Evolutionary conservation across 2,329 filamentous ascomycete genomes (phyloP), one percentile per base, ranked within the genome.

Genomic region (Diplodia corticola): DNA sequence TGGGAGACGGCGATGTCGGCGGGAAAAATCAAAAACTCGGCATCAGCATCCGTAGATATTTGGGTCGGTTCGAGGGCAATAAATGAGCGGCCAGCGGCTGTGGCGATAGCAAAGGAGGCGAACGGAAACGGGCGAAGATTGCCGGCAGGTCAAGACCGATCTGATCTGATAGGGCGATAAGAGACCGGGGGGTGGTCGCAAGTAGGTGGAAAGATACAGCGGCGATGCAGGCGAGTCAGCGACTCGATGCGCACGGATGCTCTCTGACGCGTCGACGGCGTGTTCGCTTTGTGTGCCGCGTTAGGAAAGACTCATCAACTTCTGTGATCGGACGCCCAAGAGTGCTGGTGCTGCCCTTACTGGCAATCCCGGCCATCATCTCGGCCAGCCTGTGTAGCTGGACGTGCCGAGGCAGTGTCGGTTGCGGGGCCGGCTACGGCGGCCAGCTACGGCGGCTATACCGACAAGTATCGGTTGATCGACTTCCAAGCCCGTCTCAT

Each of bases 131-230:
- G 44, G 57, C 57, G 57, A 48, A 49, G 57, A 61, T 61, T 61
- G 37, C 44, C 57, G 57, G 57, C 15, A 30, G 26, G 22, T 17
- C 5, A 7, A 33, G 55, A 48, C 54, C 54, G 54, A 57, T 40
- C 33, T 26, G 53, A 40, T 46, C 17, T 60, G 57, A 61, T 61
- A 61, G 57, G 57, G 57, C 57, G 57, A 61, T 61, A 61, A 61
- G 57, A 26, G 12, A 46, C 57, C 40, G 26, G 57, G 55, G 55
- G 30, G 33, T 49, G n/a, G 57, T 60, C 55, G 55, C 28, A 59
- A 60, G 20, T 33, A 28, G 26, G 28, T 28, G 35, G 22, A 28
- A 35, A 61, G 57, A 61, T 61, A 61, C 22, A 61, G 44, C 40
- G 9, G 57, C 15, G 57, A 35, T 35, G 40, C 12, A 20, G 22